Evolutionary conservation across 805 yeast species (phyloP), one percentile per base, ranked within the genome.

Genomic region (Candida gorgasii): DNA sequence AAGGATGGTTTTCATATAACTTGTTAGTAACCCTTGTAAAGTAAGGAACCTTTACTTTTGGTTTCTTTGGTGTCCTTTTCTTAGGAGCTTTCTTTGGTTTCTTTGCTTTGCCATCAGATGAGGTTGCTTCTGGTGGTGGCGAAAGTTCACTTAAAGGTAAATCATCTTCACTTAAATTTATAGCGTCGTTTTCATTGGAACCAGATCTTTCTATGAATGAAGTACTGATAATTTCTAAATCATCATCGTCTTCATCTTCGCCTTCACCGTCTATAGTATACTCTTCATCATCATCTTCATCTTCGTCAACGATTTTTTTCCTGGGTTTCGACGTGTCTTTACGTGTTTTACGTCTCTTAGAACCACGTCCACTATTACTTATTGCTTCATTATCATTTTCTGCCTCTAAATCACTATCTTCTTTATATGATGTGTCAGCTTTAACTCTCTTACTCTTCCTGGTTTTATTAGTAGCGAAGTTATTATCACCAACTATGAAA

Each of bases 1-100:
- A 83, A 0, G 97, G 96, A 61, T 93, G 98, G 42, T 78, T 72
- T 30, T 78, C 85, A 54, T 75, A 86, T 14, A 93, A 66, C 44
- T 76, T 78, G 28, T 72, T 71, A 1, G 96, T 87, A 56, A 81
- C 76, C 36, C 92, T 69, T 33, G 85, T 82, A 62, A 77, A 84
- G 24, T 82, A 81, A 1, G 89, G 82, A 4, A 82, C 65, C 53
- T 82, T 83, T 6, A 80, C 82, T 50, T 75, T 75, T 9, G 75
- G 72, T 50, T 65, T 62, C 35, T 57, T 51, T 23, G 37, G 33
- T 41, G 46, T 48, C 44, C 58, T 63, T 48, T 59, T 15, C 28
- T 35, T 63, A 11, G 60, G 60, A 3, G 30, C 30, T 40, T 46
- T 45, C 59, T 63, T 49, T 57, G 31, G 14, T 63, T 32, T 29